Percentiles rank a stretch among this genome's conserved stretches.
Evolutionary conservation across 441 rosid genomes (phyloP).

Genomic region (Gossypium armourianum): DNA sequence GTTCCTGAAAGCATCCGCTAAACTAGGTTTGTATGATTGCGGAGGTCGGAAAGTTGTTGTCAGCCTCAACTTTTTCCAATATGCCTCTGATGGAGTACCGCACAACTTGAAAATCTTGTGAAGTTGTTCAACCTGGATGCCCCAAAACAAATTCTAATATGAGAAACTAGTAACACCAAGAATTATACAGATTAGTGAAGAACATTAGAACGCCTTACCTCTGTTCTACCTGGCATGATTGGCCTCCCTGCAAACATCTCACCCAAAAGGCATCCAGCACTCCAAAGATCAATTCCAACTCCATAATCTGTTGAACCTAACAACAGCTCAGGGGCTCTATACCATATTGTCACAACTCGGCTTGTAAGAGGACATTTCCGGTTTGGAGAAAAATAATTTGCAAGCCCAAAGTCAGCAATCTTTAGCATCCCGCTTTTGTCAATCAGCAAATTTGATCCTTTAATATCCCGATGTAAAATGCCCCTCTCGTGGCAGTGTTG

Average conservation of each 20-base stretch:
- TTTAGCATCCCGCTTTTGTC: constrained; percentile 39
- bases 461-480: constrained; percentile 43
- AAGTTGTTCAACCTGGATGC: constrained; percentile 46
- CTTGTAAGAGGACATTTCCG: constrained; percentile 54
- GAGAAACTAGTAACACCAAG: background rate
- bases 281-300: constrained; percentile 70
- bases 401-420: constrained; percentile 54
- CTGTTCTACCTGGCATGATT: constrained; percentile 69
- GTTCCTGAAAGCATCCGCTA: constrained; percentile 34
- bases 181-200: background rate
- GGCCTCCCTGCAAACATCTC: constrained; percentile 62
- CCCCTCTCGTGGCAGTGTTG: constrained; percentile 49
- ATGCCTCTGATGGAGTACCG: constrained; percentile 54
- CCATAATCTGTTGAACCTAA: constrained; percentile 60
- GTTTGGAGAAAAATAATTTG: constrained; percentile 30
- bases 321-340: constrained; percentile 70
- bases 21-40: constrained; percentile 30
- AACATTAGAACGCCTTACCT: constrained; percentile 24
- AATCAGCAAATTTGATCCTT: constrained; percentile 45
- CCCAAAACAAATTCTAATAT: background rate
- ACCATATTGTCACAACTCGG: constrained; percentile 75
- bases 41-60: constrained; percentile 48
- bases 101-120: constrained; percentile 59
- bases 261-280: constrained; percentile 72
- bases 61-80: constrained; percentile 49